Conservation (phyloP, 805 yeast species). For the Jamesozyma hellenica region DNA sequence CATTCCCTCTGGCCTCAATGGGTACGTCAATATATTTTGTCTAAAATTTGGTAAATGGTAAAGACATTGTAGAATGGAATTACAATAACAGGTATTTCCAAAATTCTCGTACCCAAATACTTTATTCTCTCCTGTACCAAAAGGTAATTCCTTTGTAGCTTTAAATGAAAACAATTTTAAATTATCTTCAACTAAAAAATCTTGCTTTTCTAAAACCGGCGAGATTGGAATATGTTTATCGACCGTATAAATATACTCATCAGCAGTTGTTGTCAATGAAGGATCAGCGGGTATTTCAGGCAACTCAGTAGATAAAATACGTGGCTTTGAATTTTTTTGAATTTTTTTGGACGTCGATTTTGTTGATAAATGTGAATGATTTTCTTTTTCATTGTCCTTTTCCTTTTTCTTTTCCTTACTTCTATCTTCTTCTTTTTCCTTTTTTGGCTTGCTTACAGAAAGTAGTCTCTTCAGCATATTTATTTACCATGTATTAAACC, state of each 20-base stretch:
- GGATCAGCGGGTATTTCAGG: too few species aligned
- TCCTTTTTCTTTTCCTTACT: constrained; percentile 29
- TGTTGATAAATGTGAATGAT: neutral
- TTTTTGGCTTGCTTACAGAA: constrained; percentile 8
- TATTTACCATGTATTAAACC: too few species aligned
- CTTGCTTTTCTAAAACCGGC: too few species aligned
- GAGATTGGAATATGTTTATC: too few species aligned
- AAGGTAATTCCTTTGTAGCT: constrained; percentile 4
- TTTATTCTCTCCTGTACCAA: constrained; percentile 49
- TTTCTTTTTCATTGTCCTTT: neutral
- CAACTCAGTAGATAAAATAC: too few species aligned
- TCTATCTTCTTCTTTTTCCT: constrained; percentile 25
- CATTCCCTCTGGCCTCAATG: constrained; percentile 27
- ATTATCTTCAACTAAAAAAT: neutral
- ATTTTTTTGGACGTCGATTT: neutral
- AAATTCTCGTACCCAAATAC: constrained; percentile 76
- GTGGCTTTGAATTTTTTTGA: neutral
- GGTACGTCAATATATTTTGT: constrained; percentile 40
- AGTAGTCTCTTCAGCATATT: constrained; percentile 19
- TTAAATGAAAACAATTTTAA: neutral
- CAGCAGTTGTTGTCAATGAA: too few species aligned
- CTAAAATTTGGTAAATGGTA: constrained; percentile 69
- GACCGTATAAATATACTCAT: too few species aligned
- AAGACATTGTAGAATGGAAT: constrained; percentile 82
- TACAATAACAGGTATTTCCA: constrained; percentile 91